Conservation (phyloP, 768 basidiomycete species). For the Agaricus blazei region DNA sequence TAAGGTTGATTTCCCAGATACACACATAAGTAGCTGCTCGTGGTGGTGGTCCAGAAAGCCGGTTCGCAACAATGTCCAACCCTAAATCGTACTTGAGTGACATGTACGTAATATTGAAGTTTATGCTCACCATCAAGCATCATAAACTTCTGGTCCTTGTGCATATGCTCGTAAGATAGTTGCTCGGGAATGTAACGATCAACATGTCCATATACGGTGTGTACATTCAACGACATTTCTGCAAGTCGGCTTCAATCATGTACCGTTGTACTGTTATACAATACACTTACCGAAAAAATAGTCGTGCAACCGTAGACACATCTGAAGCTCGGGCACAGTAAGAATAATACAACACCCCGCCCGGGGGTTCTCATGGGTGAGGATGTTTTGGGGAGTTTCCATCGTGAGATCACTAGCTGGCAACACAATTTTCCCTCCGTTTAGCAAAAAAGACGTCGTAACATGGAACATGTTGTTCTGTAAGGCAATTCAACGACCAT, state of each 20-base stretch:
- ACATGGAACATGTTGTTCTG: slow-evolving; percentile 85
- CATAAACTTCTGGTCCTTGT: slow-evolving; percentile 27
- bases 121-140: slow-evolving; percentile 40
- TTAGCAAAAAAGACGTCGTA: slow-evolving; percentile 47
- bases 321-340: slow-evolving; percentile 60
- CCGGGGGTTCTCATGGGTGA: slow-evolving; percentile 18
- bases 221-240: slow-evolving; percentile 80
- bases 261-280: neutral
- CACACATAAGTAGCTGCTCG: slow-evolving; percentile 83
- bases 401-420: slow-evolving; percentile 69
- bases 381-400: slow-evolving; percentile 21
- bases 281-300: slow-evolving; percentile 72
- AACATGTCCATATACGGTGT: slow-evolving; percentile 51
- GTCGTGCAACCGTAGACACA: slow-evolving; percentile 78
- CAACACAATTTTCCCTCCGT: slow-evolving; percentile 50
- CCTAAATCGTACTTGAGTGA: slow-evolving; percentile 34
- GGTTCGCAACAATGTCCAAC: slow-evolving; percentile 74
- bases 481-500: slow-evolving; percentile 2
- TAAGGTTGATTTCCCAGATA: slow-evolving; percentile 86
- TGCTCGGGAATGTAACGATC: slow-evolving; percentile 36
- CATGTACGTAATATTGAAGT: neutral
- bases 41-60: slow-evolving; percentile 88
- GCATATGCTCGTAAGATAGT: slow-evolving; percentile 8
- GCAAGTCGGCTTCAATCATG: neutral
- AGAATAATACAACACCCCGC: slow-evolving; percentile 54